These are phyloP conservation scores for Aspergillus cavernicola DNA, from an alignment of 495 filamentous ascomycete species.

Conservation along the genomic window DNA sequence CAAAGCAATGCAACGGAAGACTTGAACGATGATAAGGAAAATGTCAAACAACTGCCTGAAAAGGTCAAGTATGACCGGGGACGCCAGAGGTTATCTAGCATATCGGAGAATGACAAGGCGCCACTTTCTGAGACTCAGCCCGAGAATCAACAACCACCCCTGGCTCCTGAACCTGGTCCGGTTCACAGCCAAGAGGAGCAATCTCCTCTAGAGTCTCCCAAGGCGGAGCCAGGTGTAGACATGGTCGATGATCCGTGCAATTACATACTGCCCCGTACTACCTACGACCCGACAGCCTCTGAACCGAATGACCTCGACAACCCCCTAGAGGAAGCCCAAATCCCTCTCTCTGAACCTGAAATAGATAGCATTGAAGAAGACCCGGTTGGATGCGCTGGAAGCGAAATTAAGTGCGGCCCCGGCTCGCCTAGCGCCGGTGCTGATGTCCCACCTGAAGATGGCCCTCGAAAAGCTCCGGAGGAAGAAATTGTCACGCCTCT, in stretches of 20 bases:
- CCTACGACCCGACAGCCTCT: not conserved
- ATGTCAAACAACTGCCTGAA: constrained; percentile 19
- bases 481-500: constrained; percentile 26
- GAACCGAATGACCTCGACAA: constrained; percentile 3
- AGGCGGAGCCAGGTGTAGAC: constrained; percentile 23
- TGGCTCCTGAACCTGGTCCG: constrained; percentile 4
- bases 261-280: constrained; percentile 17
- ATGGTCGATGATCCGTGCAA: constrained; percentile 18
- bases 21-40: constrained; percentile 32
- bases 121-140: constrained; percentile 5
- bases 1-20: constrained; percentile 11
- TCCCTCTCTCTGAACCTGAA: constrained; percentile 27
- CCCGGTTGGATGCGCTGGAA: constrained; percentile 23
- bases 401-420: constrained; percentile 32
- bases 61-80: constrained; percentile 3
- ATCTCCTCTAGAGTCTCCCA: constrained; percentile 8
- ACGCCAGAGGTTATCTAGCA: constrained; percentile 8
- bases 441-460: constrained; percentile 32
- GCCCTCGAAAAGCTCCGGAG: constrained; percentile 23
- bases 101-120: constrained; percentile 12
- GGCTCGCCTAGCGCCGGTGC: constrained; percentile 32
- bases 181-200: constrained; percentile 1
- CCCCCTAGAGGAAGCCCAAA: constrained; percentile 17
- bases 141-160: constrained; percentile 3
- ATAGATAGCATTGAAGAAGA: constrained; percentile 21